Evolutionary conservation across 768 basidiomycete genomes (phyloP).

Genomic region (Termitomyces sp.): DNA sequence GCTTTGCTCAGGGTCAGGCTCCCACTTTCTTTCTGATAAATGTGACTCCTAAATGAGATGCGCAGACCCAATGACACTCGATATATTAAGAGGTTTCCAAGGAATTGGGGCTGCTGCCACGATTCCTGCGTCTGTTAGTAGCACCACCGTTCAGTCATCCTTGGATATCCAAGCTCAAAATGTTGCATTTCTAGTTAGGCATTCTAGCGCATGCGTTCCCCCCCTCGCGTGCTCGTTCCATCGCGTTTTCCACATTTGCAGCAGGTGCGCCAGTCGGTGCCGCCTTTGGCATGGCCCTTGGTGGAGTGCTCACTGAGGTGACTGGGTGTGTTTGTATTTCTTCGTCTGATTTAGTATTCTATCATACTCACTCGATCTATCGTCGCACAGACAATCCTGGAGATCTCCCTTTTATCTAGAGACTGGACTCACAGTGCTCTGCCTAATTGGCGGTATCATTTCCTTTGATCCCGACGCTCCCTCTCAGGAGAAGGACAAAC

Average conservation of each 20-base stretch:
- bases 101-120: conserved; percentile 77
- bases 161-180: not conserved
- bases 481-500: conserved; percentile 33
- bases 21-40: not conserved
- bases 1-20: conserved; percentile 49
- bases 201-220: conserved; percentile 81
- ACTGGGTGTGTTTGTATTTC: conserved; percentile 27
- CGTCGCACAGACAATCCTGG: conserved; percentile 48
- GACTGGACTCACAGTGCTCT: conserved; percentile 49
- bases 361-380: not conserved
- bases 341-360: not conserved
- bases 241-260: conserved; percentile 79
- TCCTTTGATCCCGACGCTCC: conserved; percentile 57
- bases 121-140: conserved; percentile 64
- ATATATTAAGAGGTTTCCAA: conserved; percentile 71
- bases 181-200: conserved; percentile 46
- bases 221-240: conserved; percentile 54
- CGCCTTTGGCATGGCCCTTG: conserved; percentile 62
- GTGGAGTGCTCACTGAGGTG: conserved; percentile 65
- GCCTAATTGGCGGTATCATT: conserved; percentile 47
- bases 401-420: conserved; percentile 56
- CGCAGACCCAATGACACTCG: conserved; percentile 55
- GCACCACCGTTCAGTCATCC: conserved; percentile 2
- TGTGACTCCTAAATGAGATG: not conserved
- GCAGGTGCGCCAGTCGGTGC: conserved; percentile 84